Base-by-base conservation (phyloP, 1,284 basidiomycete genomes). In the Heliocybe sulcata region DNA sequence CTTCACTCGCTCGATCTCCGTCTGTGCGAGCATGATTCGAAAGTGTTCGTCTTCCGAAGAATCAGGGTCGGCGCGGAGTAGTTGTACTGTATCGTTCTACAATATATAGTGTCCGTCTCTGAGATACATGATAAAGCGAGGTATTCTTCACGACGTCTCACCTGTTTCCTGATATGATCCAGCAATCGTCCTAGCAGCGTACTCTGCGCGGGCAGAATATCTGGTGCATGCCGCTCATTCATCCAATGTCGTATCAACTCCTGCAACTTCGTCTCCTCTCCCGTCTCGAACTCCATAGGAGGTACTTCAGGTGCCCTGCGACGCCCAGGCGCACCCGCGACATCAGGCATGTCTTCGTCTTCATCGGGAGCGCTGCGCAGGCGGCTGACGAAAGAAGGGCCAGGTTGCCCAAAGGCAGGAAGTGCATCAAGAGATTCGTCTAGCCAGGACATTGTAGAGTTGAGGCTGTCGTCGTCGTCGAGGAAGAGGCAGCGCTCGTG, bases 41-140 rank as follows among this genome's bases (percentile, higher is more conserved):
- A 94, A 88, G 65, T 97, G 92, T 60, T 96, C 93, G 59, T 95
- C 92, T 64, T 94, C 91, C 1, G 85, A 88, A 1, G 90, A 86
- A 35, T 82, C 77, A 0, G 89, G 87, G 66, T 94, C 91, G 25
- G 82, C 81, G 4, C 87, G 79, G 23, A 95, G 72, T 19, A 85
- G 69, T 60, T 86, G 83, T 0, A 88, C 82, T 25, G 77, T 78
- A 45, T 52, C 38, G 45, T 23, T 45, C 49, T 42, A 55, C 20
- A n/a, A 52, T 31, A 31, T 31, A n/a, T n/a, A n/a, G n/a, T n/a
- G n/a, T n/a, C n/a, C n/a, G n/a, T n/a, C n/a, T n/a, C n/a, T 12
- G 29, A 31, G 12, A 12, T 12, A 31, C 29, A 31, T 31, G 12
- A 31, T 6, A 4, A 31, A 6, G 29, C 29, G 6, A 52, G 65